phyloP scores from a whole-genome alignment of 202 grass and related monocot genomes.

The Saccharum hybrid region DNA sequence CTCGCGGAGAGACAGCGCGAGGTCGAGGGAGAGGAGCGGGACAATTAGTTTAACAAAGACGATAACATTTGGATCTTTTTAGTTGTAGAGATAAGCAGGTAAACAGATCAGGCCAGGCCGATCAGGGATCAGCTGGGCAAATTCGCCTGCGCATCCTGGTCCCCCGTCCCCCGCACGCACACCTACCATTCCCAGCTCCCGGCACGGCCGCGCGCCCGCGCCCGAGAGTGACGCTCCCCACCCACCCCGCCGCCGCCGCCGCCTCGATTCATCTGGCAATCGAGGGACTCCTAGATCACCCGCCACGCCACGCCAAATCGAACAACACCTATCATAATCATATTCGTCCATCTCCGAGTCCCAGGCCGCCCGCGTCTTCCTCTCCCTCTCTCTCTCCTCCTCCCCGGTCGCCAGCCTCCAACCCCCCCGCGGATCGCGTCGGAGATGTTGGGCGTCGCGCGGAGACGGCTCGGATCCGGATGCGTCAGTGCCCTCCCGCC shows the following conservation, averaged over 20 bases:
- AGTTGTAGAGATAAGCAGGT: too few relatives aligned
- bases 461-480: constrained; percentile 73
- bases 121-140: not conserved
- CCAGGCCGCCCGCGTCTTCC: not conserved
- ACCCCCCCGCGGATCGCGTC: constrained; percentile 18
- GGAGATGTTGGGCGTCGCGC: constrained; percentile 73
- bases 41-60: too few relatives aligned
- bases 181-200: not conserved
- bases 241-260: not conserved
- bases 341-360: not conserved
- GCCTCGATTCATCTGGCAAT: not conserved
- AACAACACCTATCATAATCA: not conserved
- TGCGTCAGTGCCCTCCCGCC: constrained; percentile 34
- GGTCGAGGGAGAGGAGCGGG: too few relatives aligned
- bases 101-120: too few relatives aligned
- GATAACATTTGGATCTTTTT: too few relatives aligned
- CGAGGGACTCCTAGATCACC: not conserved
- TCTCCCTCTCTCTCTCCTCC: too few relatives aligned
- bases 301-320: not conserved
- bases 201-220: not conserved
- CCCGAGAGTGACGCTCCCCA: too few relatives aligned
- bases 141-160: not conserved
- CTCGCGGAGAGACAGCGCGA: too few relatives aligned
- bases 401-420: not conserved
- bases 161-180: too few relatives aligned